Conservation (phyloP, 2,329 filamentous ascomycete species). For the Meredithiella fracta region DNA sequence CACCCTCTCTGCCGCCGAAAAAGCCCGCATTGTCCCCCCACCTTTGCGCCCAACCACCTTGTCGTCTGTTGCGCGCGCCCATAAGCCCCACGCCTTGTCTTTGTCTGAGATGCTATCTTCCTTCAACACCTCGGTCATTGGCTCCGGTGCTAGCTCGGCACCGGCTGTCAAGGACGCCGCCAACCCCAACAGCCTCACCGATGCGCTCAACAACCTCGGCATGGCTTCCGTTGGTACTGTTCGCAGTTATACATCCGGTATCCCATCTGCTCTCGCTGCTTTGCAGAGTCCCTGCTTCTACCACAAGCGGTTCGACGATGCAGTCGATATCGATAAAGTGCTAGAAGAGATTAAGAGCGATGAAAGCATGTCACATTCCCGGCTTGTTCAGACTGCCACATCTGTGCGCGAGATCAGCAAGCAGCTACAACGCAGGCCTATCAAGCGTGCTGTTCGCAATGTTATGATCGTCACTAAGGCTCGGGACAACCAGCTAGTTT, state of each 20-base stretch:
- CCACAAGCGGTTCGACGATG: constrained; percentile 90
- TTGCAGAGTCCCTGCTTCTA: constrained; percentile 94
- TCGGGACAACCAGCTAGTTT: constrained; percentile 81
- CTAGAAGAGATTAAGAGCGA: constrained; percentile 84
- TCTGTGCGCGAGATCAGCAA: constrained; percentile 91
- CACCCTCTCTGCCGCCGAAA: constrained; percentile 18
- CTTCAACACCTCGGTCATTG: constrained; percentile 18
- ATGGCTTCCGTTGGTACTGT: constrained; percentile 21
- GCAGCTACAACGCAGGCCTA: constrained; percentile 79
- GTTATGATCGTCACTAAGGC: constrained; percentile 99
- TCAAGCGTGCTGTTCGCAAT: constrained; percentile 79
- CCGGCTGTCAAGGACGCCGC: constrained; percentile 18
- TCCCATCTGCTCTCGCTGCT: constrained; percentile 37
- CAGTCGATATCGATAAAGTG: constrained; percentile 86
- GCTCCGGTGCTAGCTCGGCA: constrained; percentile 24
- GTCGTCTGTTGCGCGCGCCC: constrained; percentile 46
- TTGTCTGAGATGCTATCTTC: constrained; percentile 42
- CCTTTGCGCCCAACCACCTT: constrained; percentile 59
- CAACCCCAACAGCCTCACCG: constrained; percentile 37
- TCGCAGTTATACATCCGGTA: constrained; percentile 19
- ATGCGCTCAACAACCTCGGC: constrained; percentile 39
- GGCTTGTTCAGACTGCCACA: constrained; percentile 86
- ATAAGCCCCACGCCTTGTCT: constrained; percentile 46
- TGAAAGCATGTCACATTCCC: constrained; percentile 82
- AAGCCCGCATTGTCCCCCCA: constrained; percentile 9